Percentiles rank a stretch among this genome's conserved stretches.
These are phyloP conservation scores for Candida jianshihensis DNA, from an alignment of 805 yeast genomes.

Conservation along the genomic window DNA sequence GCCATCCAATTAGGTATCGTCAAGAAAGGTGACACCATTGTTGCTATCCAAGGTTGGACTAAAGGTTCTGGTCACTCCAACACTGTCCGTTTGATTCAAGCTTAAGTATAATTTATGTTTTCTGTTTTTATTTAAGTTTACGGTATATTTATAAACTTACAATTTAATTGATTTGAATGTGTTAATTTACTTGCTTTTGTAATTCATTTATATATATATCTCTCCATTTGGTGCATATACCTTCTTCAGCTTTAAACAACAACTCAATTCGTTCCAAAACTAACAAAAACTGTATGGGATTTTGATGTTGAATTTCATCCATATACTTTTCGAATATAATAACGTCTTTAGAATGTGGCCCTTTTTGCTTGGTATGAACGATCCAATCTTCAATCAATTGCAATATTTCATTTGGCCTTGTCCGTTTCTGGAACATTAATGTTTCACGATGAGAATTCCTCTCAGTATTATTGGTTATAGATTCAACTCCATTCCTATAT, in stretches of 20 bases:
- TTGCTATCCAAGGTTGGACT: slow-evolving; percentile 98
- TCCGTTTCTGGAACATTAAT: slow-evolving; percentile 26
- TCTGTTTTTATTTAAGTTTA: not conserved
- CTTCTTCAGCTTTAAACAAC: slow-evolving; percentile 1
- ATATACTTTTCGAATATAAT: slow-evolving; percentile 29
- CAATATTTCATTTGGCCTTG: slow-evolving; percentile 29
- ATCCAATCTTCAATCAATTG: slow-evolving; percentile 32
- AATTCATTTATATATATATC: not conserved
- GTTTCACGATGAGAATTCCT: too few relatives aligned
- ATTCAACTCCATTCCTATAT: not conserved
- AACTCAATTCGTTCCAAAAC: slow-evolving; percentile 13
- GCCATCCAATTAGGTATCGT: slow-evolving; percentile 84
- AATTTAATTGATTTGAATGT: too few relatives aligned
- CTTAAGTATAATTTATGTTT: slow-evolving; percentile 31
- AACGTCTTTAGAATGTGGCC: slow-evolving; percentile 36
- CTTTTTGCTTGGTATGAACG: slow-evolving; percentile 22
- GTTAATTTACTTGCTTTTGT: too few relatives aligned
- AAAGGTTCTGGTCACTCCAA: slow-evolving; percentile 98
- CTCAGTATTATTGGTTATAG: too few relatives aligned
- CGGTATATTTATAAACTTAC: too few relatives aligned
- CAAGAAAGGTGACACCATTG: slow-evolving; percentile 79
- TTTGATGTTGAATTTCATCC: slow-evolving; percentile 20
- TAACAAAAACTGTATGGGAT: slow-evolving; percentile 14
- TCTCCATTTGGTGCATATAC: slow-evolving; percentile 10
- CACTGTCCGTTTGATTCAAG: slow-evolving; percentile 88